Conservation (phyloP, 441 rosid species). For the Manihot esculenta region DNA sequence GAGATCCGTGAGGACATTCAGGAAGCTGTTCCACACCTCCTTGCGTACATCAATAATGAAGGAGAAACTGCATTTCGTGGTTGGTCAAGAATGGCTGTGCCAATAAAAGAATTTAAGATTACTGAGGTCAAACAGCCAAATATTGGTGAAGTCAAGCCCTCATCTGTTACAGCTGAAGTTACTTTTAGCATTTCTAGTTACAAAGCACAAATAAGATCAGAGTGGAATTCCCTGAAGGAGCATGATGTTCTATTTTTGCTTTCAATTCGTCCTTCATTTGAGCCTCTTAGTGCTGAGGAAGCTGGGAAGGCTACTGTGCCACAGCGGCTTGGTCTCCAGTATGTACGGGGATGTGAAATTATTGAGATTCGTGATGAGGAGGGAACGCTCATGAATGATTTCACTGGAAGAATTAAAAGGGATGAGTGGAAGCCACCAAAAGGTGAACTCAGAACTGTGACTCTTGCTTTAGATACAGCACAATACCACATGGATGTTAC, state of each 20-base stretch:
- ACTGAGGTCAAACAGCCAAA: constrained; percentile 91
- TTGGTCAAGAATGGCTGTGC: constrained; percentile 99
- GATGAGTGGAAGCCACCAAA: constrained; percentile 99
- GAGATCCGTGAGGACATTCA: constrained; percentile 99
- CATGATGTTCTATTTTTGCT: constrained; percentile 97
- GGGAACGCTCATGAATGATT: constrained; percentile 96
- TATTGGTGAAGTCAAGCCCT: constrained; percentile 98
- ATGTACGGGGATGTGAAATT: constrained; percentile 94
- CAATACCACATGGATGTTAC: constrained; percentile 97
- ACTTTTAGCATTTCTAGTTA: constrained; percentile 93
- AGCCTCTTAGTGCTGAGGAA: constrained; percentile 93
- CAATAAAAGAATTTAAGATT: constrained; percentile 72
- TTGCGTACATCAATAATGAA: constrained; percentile 79
- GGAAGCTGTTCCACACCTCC: constrained; percentile 97
- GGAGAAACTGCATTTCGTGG: constrained; percentile 97
- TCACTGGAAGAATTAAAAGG: constrained; percentile 84
- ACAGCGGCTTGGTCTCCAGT: constrained; percentile 91
- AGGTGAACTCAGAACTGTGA: constrained; percentile 94
- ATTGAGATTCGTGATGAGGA: constrained; percentile 92
- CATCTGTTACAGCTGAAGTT: constrained; percentile 85
- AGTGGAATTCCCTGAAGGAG: constrained; percentile 97
- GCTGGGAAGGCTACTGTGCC: constrained; percentile 91
- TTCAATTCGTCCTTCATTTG: constrained; percentile 88
- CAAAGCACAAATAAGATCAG: constrained; percentile 81
- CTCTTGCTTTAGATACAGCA: constrained; percentile 93